A percentile compares a stretch with the other conserved stretches of the same genome.
Evolutionary conservation across 208 protist species (phyloP).

Genomic region (Porcisia hertigi): DNA sequence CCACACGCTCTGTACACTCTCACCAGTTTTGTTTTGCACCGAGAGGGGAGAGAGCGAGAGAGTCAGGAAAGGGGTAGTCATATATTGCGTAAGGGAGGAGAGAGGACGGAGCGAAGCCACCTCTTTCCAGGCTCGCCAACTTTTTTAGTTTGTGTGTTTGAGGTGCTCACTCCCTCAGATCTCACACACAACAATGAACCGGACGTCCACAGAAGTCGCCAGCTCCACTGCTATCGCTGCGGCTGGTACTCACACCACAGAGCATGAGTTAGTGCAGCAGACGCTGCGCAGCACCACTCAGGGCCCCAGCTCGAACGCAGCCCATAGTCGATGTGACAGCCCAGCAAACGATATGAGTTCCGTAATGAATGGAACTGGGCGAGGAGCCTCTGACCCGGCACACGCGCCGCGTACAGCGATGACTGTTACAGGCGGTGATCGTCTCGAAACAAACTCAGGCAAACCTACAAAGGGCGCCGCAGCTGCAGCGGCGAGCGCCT

Average conservation of each 20-base stretch:
- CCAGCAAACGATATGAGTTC: slow-evolving; percentile 1
- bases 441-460: background rate
- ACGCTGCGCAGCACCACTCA: slow-evolving; percentile 23
- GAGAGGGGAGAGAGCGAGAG: no score
- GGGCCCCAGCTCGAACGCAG: slow-evolving; percentile 13
- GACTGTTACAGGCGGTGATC: background rate
- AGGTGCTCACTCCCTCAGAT: no score
- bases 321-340: slow-evolving; percentile 8
- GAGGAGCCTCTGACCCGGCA: background rate
- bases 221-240: background rate
- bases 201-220: background rate
- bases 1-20: no score
- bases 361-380: background rate
- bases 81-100: no score
- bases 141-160: no score
- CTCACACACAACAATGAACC: background rate
- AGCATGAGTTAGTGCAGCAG: background rate
- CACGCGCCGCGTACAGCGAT: background rate
- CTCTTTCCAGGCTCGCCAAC: no score
- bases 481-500: background rate
- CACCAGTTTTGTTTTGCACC: no score
- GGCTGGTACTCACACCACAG: background rate
- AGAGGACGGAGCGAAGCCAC: no score
- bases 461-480: background rate
- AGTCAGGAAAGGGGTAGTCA: no score